These are phyloP conservation scores for Boletus semigastroideus DNA, from an alignment of 1,284 basidiomycete species.

Conservation along the genomic window DNA sequence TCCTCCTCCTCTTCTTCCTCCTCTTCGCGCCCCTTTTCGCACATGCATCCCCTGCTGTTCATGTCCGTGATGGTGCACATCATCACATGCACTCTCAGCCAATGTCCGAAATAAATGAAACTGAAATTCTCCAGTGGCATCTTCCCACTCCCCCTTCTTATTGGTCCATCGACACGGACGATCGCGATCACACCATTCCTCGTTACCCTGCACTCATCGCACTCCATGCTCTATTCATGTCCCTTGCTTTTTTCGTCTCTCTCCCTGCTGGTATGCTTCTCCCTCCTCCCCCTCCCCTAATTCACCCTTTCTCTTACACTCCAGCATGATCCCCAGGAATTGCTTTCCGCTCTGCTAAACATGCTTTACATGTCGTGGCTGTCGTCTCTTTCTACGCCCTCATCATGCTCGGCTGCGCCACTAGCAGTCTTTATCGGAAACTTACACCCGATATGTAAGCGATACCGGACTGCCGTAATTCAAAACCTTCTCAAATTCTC, in stretches of 20 bases:
- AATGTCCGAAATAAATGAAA: conserved; percentile 69
- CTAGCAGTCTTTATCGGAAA: conserved; percentile 68
- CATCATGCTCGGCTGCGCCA: conserved; percentile 57
- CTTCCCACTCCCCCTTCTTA: conserved; percentile 73
- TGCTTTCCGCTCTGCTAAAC: conserved; percentile 69
- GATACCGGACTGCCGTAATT: conserved; percentile 15
- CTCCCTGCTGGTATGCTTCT: conserved; percentile 65
- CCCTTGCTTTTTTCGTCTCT: conserved; percentile 71
- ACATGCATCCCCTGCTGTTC: conserved; percentile 15
- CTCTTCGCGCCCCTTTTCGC: conserved; percentile 18
- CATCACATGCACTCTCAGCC: conserved; percentile 50
- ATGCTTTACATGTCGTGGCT: conserved; percentile 56
- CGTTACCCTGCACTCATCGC: conserved; percentile 66
- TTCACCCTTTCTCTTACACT: neutral
- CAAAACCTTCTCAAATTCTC: neutral
- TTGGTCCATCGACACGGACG: conserved; percentile 72
- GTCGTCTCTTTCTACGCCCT: conserved; percentile 59
- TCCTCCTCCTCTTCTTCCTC: neutral
- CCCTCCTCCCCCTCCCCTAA: neutral
- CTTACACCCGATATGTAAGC: conserved; percentile 77
- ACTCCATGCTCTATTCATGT: conserved; percentile 67
- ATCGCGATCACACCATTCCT: conserved; percentile 41
- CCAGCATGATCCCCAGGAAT: conserved; percentile 50
- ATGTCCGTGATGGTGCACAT: conserved; percentile 38
- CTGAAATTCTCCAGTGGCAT: conserved; percentile 62